A percentile compares a stretch with the other conserved stretches of the same genome.
Evolutionary conservation across 257 asterid species (phyloP).

Genomic region (Solanum tarijense): DNA sequence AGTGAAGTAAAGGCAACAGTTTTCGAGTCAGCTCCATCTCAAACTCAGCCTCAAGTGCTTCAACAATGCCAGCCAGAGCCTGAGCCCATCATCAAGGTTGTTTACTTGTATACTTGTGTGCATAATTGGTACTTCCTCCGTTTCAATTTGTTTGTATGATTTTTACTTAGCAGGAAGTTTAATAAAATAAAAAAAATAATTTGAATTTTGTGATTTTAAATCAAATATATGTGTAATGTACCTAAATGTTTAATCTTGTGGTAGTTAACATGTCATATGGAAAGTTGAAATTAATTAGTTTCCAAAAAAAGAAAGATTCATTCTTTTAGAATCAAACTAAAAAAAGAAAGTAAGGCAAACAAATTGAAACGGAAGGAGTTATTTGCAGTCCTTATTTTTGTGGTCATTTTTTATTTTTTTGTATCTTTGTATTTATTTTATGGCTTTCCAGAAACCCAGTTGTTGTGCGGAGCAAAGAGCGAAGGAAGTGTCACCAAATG

Average conservation of each 20-base stretch:
- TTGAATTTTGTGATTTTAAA: neutral
- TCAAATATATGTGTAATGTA: neutral
- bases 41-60: neutral
- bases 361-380: neutral
- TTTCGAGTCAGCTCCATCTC: slow-evolving; percentile 6
- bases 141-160: neutral
- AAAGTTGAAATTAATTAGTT: neutral
- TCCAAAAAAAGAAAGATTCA: neutral
- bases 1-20: neutral
- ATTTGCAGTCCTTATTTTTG: neutral
- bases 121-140: neutral
- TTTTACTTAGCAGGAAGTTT: neutral
- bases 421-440: neutral
- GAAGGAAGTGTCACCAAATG: slow-evolving; percentile 8
- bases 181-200: too few species aligned
- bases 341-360: neutral
- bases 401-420: neutral
- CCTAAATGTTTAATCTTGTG: neutral
- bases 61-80: slow-evolving; percentile 4
- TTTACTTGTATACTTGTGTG: neutral
- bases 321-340: neutral
- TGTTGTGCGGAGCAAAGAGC: slow-evolving; percentile 1
- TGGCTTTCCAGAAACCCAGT: slow-evolving; percentile 6
- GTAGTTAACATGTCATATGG: neutral
- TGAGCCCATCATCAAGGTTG: slow-evolving; percentile 1